Evolutionary conservation across 2,329 filamentous ascomycete genomes (phyloP).

Genomic region (Xylariomycetidae sp.): DNA sequence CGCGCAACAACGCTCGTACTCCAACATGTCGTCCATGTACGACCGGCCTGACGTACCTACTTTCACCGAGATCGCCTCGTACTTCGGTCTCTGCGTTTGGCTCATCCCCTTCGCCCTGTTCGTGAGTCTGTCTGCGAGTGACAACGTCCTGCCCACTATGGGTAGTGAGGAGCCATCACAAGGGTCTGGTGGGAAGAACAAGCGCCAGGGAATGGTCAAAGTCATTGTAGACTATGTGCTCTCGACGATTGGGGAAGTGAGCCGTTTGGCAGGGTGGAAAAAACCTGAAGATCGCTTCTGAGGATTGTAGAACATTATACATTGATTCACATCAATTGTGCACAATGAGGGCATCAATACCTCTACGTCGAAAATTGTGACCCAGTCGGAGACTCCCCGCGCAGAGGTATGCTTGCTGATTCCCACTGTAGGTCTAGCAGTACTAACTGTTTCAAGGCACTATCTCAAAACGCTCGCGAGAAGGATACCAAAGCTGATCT

Average conservation of each 20-base stretch:
- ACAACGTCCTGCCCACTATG: slow-evolving; percentile 93
- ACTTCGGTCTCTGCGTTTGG: slow-evolving; percentile 96
- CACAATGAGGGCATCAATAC: slow-evolving; percentile 6
- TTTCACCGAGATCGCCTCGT: slow-evolving; percentile 92
- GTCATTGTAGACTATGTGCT: slow-evolving; percentile 56
- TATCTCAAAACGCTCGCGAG: too few species aligned
- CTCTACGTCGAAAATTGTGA: background rate
- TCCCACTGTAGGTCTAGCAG: background rate
- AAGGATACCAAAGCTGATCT: too few species aligned
- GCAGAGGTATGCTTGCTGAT: background rate
- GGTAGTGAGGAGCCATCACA: slow-evolving; percentile 61
- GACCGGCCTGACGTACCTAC: slow-evolving; percentile 63
- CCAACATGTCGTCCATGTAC: slow-evolving; percentile 55
- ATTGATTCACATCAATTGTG: slow-evolving; percentile 5
- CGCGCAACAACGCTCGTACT: slow-evolving; percentile 53
- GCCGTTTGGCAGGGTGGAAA: slow-evolving; percentile 35
- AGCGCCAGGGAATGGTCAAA: slow-evolving; percentile 63
- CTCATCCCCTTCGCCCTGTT: slow-evolving; percentile 93
- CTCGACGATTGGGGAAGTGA: slow-evolving; percentile 45
- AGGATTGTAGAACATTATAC: slow-evolving; percentile 8
- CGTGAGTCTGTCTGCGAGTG: slow-evolving; percentile 86
- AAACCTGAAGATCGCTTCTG: slow-evolving; percentile 34
- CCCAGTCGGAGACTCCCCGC: background rate
- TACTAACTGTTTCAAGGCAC: slow-evolving; percentile 5
- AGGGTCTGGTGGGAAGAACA: slow-evolving; percentile 41